These are phyloP conservation scores for Cyberlindnera sargentensis DNA, from an alignment of 805 yeast genomes.

Conservation along the genomic window DNA sequence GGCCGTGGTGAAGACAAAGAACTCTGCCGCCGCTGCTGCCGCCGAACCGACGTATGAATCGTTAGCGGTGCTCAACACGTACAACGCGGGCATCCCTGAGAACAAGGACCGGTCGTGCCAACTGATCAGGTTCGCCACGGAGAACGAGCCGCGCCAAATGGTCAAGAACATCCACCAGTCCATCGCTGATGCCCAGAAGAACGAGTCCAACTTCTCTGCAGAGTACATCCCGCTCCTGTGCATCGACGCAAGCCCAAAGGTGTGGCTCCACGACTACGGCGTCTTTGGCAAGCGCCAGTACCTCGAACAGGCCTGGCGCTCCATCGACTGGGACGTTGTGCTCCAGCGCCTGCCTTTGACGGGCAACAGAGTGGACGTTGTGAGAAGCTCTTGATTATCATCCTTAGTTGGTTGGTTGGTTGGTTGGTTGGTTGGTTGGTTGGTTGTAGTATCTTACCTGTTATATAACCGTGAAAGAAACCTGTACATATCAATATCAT, in stretches of 20 bases:
- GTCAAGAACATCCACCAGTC: conserved; percentile 16
- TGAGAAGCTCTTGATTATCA: no score
- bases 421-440: no score
- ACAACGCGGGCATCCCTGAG: conserved; percentile 82
- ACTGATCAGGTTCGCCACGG: conserved; percentile 23
- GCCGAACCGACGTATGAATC: conserved; percentile 28
- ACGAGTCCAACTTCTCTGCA: conserved; percentile 17
- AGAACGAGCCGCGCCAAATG: conserved; percentile 3
- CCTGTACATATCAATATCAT: no score
- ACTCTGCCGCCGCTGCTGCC: conserved; percentile 11
- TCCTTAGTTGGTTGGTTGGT: no score
- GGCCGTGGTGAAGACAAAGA: conserved; percentile 35
- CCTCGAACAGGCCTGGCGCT: conserved; percentile 58
- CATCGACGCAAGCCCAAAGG: conserved; percentile 65
- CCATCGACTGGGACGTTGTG: conserved; percentile 66
- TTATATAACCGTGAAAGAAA: no score
- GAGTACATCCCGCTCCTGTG: conserved; percentile 54
- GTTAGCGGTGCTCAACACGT: conserved; percentile 72
- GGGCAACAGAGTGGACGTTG: neutral
- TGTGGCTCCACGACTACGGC: conserved; percentile 69
- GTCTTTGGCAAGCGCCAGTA: conserved; percentile 64
- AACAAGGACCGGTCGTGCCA: conserved; percentile 46
- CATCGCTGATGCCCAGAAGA: conserved; percentile 34
- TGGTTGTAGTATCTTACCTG: no score
- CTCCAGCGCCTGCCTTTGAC: conserved; percentile 26